phyloP scores from a whole-genome alignment of 176 grass and related monocot species.

The Paspalum vaginatum region DNA sequence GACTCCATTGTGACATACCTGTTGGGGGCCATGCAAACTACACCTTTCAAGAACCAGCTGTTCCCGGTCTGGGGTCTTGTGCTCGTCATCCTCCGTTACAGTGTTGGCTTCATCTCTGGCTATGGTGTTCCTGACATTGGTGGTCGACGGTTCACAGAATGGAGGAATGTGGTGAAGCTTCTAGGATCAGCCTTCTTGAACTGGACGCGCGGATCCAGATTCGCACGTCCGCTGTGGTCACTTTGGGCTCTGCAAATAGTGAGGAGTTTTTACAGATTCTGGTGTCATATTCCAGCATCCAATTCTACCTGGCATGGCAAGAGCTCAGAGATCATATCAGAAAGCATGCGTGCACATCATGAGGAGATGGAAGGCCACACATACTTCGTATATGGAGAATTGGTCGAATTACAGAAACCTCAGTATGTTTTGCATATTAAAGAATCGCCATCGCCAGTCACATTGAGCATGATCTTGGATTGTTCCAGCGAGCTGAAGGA shows the following conservation, averaged over 20 bases:
- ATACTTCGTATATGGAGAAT: constrained; percentile 39
- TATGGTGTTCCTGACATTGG: constrained; percentile 19
- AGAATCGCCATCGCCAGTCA: neutral
- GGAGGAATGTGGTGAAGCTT: neutral
- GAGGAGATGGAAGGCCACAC: neutral
- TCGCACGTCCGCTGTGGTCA: neutral
- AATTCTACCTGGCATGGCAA: neutral
- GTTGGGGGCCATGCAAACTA: constrained; percentile 26
- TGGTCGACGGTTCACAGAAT: neutral
- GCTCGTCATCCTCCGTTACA: constrained; percentile 18
- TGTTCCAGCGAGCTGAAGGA: too few species aligned
- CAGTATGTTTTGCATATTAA: neutral
- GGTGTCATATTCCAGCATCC: accelerated
- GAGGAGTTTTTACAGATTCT: neutral
- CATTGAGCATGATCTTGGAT: constrained; percentile 18
- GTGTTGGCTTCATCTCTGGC: constrained; percentile 21
- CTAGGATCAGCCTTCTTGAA: neutral
- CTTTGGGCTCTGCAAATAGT: constrained; percentile 11
- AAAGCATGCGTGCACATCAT: constrained; percentile 27
- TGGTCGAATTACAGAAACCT: neutral
- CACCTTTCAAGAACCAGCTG: constrained; percentile 13
- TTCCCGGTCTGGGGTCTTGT: constrained; percentile 43
- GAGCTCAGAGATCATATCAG: constrained; percentile 17
- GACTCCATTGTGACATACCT: constrained; percentile 33
- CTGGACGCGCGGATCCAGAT: neutral